Evolutionary conservation across 2,329 filamentous ascomycete species (phyloP).

Genomic region (Beauveria bassiana): DNA sequence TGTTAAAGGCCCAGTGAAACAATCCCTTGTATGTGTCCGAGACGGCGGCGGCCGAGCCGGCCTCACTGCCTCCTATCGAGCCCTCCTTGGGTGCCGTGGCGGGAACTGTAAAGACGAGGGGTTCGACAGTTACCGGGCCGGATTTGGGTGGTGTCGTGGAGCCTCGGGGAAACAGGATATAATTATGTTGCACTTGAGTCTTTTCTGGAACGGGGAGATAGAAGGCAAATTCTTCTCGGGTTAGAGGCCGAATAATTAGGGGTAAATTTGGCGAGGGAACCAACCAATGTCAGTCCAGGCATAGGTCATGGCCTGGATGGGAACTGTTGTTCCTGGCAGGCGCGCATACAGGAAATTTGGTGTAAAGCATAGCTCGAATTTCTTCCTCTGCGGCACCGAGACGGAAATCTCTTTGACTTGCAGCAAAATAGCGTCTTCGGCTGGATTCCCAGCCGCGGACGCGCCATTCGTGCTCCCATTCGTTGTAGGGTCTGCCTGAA

Average conservation of each 20-base stretch:
- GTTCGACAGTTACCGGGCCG: conserved; percentile 39
- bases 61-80: conserved; percentile 43
- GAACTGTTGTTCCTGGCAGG: conserved; percentile 41
- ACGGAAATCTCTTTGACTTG: conserved; percentile 60
- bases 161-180: conserved; percentile 52
- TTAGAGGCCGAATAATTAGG: not conserved
- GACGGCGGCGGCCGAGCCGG: conserved; percentile 41
- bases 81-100: conserved; percentile 53
- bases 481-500: conserved; percentile 31
- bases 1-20: conserved; percentile 53
- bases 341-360: conserved; percentile 51
- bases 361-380: conserved; percentile 58
- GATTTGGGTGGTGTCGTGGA: conserved; percentile 44
- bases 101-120: conserved; percentile 57
- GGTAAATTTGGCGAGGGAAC: conserved; percentile 16
- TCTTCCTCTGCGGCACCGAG: conserved; percentile 61
- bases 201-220: conserved; percentile 60
- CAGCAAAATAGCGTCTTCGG: conserved; percentile 45
- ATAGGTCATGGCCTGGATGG: conserved; percentile 47
- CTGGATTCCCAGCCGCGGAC: conserved; percentile 29
- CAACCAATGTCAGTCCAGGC: conserved; percentile 56
- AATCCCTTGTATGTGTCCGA: conserved; percentile 52
- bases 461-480: conserved; percentile 15
- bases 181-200: conserved; percentile 57
- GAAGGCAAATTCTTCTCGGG: conserved; percentile 47